A percentile compares a stretch with the other conserved stretches of the same genome.
phyloP scores from a whole-genome alignment of 2,329 filamentous ascomycete species.

The Ophiostoma fasciatum region DNA sequence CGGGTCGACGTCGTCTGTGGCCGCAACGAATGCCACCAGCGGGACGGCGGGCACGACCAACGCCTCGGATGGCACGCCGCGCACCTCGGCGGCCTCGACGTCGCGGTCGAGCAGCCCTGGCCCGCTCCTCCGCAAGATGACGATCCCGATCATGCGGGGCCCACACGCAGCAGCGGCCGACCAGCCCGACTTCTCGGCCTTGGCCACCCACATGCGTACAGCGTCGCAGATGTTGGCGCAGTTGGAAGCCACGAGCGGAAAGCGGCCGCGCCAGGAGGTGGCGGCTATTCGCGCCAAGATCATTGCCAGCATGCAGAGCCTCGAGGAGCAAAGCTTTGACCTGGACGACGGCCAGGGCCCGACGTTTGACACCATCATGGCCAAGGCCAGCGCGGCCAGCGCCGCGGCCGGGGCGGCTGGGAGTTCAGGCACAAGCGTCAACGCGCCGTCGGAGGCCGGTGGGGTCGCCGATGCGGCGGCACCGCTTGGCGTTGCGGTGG shows the following conservation, averaged over 20 bases:
- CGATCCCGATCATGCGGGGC: conserved; percentile 39
- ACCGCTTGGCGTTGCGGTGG: too few relatives aligned
- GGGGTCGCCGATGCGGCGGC: neutral
- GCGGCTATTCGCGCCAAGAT: conserved; percentile 75
- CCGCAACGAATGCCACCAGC: conserved; percentile 42
- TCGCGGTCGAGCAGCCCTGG: conserved; percentile 54
- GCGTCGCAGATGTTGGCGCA: conserved; percentile 80
- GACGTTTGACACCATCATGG: conserved; percentile 72
- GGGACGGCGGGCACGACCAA: conserved; percentile 50
- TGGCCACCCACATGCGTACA: conserved; percentile 77
- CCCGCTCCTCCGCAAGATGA: conserved; percentile 40
- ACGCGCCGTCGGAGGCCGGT: neutral
- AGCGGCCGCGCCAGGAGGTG: conserved; percentile 65
- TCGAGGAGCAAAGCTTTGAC: conserved; percentile 76
- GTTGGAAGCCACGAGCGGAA: conserved; percentile 64
- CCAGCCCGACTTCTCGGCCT: conserved; percentile 65
- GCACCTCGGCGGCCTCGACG: conserved; percentile 52
- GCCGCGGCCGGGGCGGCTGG: conserved; percentile 14
- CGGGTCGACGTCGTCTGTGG: conserved; percentile 34
- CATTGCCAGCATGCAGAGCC: conserved; percentile 77
- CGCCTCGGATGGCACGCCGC: conserved; percentile 49
- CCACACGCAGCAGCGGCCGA: conserved; percentile 40
- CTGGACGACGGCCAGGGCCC: conserved; percentile 56
- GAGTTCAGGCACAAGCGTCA: neutral
- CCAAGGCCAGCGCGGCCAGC: conserved; percentile 44